phyloP scores from a whole-genome alignment of 495 filamentous ascomycete genomes.

The Aspergillus funiculosus region DNA sequence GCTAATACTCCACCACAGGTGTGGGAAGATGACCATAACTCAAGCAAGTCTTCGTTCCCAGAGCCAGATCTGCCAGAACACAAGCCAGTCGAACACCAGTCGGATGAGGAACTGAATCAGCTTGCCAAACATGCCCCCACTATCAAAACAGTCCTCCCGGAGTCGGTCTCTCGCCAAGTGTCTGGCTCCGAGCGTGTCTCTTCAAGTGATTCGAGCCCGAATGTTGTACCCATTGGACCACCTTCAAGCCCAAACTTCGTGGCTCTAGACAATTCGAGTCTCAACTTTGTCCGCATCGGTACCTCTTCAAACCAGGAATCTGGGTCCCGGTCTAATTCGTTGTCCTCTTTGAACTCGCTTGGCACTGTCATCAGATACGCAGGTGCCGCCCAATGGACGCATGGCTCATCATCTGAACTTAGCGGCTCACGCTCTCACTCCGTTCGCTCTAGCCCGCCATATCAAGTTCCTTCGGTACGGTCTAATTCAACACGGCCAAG shows the following conservation, averaged over 20 bases:
- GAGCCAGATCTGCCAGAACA: conserved; percentile 22
- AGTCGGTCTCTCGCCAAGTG: conserved; percentile 25
- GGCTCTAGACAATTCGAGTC: conserved; percentile 39
- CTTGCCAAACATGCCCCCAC: conserved; percentile 36
- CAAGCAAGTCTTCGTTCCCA: conserved; percentile 41
- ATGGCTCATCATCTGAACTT: conserved; percentile 33
- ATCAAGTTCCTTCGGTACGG: conserved; percentile 27
- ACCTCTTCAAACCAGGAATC: conserved; percentile 35
- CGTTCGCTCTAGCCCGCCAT: conserved; percentile 37
- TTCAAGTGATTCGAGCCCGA: conserved; percentile 38
- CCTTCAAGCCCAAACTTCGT: conserved; percentile 45
- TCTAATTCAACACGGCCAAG: conserved; percentile 27
- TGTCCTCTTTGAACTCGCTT: conserved; percentile 45
- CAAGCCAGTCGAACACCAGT: conserved; percentile 24
- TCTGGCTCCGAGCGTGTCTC: conserved; percentile 19
- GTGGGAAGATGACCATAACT: conserved; percentile 42
- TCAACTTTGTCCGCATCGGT: conserved; percentile 34
- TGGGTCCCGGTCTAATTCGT: conserved; percentile 37
- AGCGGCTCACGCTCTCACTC: conserved; percentile 34
- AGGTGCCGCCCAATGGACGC: conserved; percentile 35
- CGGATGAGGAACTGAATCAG: conserved; percentile 36
- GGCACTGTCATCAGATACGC: conserved; percentile 44
- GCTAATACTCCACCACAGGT: conserved; percentile 38
- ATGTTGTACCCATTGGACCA: conserved; percentile 37
- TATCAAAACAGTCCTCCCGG: conserved; percentile 37